These are phyloP conservation scores for Candida montana DNA, from an alignment of 805 yeast genomes.

Conservation along the genomic window DNA sequence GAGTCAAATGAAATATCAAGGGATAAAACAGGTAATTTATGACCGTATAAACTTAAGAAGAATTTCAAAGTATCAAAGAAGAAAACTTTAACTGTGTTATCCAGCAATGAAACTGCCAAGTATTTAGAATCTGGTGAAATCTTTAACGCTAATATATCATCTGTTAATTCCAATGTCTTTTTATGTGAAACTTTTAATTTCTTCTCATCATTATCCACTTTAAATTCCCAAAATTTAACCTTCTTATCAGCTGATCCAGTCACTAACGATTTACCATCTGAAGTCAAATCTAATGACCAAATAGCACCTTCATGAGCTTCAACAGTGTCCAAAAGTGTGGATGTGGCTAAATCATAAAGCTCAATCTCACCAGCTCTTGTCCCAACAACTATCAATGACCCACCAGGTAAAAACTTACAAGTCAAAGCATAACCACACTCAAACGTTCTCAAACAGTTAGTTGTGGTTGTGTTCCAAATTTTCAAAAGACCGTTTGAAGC, in stretches of 20 bases:
- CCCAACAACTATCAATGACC: constrained; percentile 78
- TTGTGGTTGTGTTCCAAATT: constrained; percentile 77
- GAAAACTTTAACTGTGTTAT: constrained; percentile 93
- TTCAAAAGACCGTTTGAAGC: constrained; percentile 89
- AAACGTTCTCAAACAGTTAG: constrained; percentile 77
- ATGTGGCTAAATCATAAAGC: constrained; percentile 79
- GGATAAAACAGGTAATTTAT: constrained; percentile 89
- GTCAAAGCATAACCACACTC: constrained; percentile 85
- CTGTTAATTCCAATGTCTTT: constrained; percentile 78
- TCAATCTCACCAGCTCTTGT: constrained; percentile 83
- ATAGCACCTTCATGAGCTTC: constrained; percentile 81
- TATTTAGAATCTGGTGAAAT: constrained; percentile 75
- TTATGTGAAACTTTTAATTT: constrained; percentile 61
- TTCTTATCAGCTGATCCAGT: constrained; percentile 94
- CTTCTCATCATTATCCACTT: constrained; percentile 55
- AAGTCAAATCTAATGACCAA: constrained; percentile 85
- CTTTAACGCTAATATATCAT: constrained; percentile 75
- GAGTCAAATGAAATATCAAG: constrained; percentile 88
- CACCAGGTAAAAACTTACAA: constrained; percentile 85
- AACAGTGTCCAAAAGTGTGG: constrained; percentile 63
- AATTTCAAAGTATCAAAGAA: constrained; percentile 83
- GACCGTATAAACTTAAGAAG: constrained; percentile 88
- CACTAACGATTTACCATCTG: constrained; percentile 78
- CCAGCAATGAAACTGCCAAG: constrained; percentile 80
- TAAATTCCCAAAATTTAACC: constrained; percentile 85